phyloP scores from a whole-genome alignment of 352 stramenopile genomes.

The Globisporangium recalcitrans region DNA sequence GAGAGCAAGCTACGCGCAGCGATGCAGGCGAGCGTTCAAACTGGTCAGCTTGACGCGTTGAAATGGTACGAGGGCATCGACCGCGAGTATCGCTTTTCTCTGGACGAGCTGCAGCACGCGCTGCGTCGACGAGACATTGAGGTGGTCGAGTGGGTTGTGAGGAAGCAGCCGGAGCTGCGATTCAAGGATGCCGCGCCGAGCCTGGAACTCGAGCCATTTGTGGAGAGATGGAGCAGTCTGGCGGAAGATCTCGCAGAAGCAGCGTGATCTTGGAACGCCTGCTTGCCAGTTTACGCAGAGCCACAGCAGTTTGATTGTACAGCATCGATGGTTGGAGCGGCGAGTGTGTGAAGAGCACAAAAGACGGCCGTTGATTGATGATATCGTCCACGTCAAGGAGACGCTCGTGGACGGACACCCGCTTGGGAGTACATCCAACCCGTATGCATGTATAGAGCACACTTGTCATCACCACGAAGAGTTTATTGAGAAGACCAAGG shows the following conservation, averaged over 20 bases:
- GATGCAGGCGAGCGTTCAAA: background rate
- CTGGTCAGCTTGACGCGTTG: background rate
- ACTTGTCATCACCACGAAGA: no score
- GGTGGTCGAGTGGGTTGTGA: background rate
- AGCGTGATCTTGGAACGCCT: background rate
- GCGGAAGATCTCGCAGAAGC: background rate
- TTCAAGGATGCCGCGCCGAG: background rate
- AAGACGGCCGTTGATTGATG: no score
- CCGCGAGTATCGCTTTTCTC: background rate
- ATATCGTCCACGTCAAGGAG: no score
- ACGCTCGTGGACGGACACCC: no score
- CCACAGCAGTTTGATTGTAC: no score
- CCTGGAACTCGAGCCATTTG: background rate
- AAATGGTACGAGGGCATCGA: background rate
- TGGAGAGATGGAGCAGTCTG: background rate
- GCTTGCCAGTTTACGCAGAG: no score
- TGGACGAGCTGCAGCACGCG: background rate
- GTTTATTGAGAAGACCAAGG: no score
- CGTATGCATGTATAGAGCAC: no score
- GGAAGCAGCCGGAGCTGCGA: slow-evolving; percentile 5
- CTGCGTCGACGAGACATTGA: background rate
- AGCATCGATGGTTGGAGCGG: no score
- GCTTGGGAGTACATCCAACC: no score
- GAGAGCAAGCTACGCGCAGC: background rate
- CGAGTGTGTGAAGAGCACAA: no score